These are phyloP conservation scores for Thraustochytrium striatum DNA, from an alignment of 352 stramenopile genomes.

Conservation along the genomic window DNA sequence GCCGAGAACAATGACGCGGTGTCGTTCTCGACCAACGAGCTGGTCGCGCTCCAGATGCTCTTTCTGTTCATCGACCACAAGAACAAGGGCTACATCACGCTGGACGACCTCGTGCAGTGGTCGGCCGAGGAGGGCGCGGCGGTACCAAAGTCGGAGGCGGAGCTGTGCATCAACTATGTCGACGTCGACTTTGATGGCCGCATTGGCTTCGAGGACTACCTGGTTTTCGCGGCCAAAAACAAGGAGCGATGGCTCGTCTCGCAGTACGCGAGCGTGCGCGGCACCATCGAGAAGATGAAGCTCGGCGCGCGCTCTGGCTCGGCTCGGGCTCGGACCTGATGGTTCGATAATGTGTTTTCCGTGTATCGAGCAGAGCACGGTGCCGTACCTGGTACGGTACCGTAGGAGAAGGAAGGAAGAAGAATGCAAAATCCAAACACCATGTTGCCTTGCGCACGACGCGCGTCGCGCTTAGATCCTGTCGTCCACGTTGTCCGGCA, in stretches of 20 bases:
- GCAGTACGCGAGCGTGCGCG: conserved; percentile 43
- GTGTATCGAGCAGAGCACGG: too few species aligned
- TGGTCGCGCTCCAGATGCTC: conserved; percentile 36
- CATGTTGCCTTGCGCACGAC: too few species aligned
- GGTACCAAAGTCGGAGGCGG: conserved; percentile 11
- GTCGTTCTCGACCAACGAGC: conserved; percentile 18
- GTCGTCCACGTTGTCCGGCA: too few species aligned
- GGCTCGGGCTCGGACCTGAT: too few species aligned
- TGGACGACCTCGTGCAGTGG: conserved; percentile 41
- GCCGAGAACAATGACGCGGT: conserved; percentile 14
- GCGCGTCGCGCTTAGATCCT: too few species aligned
- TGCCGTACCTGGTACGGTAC: too few species aligned
- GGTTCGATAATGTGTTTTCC: too few species aligned
- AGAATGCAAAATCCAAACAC: too few species aligned
- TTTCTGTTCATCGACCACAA: conserved; percentile 43
- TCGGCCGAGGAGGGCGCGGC: conserved; percentile 24
- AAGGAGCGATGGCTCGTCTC: conserved; percentile 41
- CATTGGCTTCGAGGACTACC: conserved; percentile 49
- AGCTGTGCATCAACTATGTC: conserved; percentile 47
- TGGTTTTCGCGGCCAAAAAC: conserved; percentile 47
- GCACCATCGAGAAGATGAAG: conserved; percentile 44
- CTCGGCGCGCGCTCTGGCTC: too few species aligned
- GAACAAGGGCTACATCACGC: conserved; percentile 35
- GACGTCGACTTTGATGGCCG: conserved; percentile 32
- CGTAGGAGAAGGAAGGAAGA: too few species aligned